A percentile compares a stretch with the other conserved stretches of the same genome.
Evolutionary conservation across 352 stramenopile species (phyloP).

Genomic region (Pythium sp.): DNA sequence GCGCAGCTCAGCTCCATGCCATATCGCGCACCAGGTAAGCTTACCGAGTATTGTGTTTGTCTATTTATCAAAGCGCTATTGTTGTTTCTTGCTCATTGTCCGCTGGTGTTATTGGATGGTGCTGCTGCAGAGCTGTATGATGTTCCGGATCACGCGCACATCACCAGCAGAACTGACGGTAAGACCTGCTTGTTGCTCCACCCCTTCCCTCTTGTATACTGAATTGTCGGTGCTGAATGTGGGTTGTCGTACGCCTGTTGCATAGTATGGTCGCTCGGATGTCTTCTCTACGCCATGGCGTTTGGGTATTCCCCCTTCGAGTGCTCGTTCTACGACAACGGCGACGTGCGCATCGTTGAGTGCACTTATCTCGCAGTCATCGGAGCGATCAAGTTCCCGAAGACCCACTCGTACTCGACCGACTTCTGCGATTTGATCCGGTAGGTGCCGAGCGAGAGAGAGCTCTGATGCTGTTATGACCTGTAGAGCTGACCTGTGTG

Average conservation of each 20-base stretch:
- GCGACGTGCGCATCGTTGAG: conserved; percentile 67
- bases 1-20: conserved; percentile 84
- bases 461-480: not conserved
- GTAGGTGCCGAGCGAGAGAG: conserved; percentile 23
- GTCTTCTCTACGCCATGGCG: conserved; percentile 84
- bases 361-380: conserved; percentile 88
- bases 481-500: conserved; percentile 5
- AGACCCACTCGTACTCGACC: conserved; percentile 48
- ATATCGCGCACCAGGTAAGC: conserved; percentile 76
- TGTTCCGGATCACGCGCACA: conserved; percentile 60
- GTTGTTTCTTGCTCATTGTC: not conserved
- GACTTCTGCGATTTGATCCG: conserved; percentile 73
- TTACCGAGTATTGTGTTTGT: not conserved
- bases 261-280: conserved; percentile 87
- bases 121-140: conserved; percentile 77
- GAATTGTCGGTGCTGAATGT: not conserved
- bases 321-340: conserved; percentile 74
- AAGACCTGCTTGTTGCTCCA: not conserved
- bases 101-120: not conserved
- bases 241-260: not conserved
- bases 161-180: conserved; percentile 79
- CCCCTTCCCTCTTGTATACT: not conserved
- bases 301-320: conserved; percentile 91
- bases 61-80: not conserved
- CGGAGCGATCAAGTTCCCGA: conserved; percentile 77